These are phyloP conservation scores for Digitaria exilis DNA, from an alignment of 202 grass and related monocot genomes.

Conservation along the genomic window DNA sequence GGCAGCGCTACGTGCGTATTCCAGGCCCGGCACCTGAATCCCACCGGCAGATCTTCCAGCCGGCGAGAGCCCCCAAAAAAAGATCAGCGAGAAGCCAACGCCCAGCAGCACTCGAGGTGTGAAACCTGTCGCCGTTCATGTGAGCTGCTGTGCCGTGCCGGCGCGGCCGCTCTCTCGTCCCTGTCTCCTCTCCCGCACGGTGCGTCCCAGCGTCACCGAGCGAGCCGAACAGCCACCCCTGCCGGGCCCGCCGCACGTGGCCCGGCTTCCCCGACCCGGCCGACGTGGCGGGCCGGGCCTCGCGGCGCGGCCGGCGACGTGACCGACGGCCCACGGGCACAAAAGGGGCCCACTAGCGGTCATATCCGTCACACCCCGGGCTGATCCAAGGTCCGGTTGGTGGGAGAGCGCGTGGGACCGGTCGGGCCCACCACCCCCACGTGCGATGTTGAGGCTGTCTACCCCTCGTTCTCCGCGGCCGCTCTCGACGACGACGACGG, in stretches of 20 bases:
- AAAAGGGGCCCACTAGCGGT: constrained; percentile 27
- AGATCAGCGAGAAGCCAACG: neutral
- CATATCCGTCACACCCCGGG: constrained; percentile 38
- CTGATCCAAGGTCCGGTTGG: constrained; percentile 58
- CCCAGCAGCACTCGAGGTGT: constrained; percentile 14
- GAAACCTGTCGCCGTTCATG: constrained; percentile 33
- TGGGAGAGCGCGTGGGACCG: constrained; percentile 22
- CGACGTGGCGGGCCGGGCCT: constrained; percentile 31
- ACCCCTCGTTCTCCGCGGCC: neutral
- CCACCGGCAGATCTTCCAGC: constrained; percentile 37
- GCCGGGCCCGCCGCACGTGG: constrained; percentile 52
- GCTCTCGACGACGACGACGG: neutral
- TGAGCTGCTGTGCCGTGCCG: constrained; percentile 8
- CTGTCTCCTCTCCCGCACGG: neutral
- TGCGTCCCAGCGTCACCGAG: constrained; percentile 13
- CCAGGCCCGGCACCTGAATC: constrained; percentile 26
- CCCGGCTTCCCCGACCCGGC: constrained; percentile 28
- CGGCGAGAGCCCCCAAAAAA: neutral
- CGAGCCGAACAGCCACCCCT: neutral
- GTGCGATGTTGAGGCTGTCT: constrained; percentile 47
- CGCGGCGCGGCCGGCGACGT: constrained; percentile 37
- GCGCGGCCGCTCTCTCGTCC: neutral
- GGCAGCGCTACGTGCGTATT: constrained; percentile 14
- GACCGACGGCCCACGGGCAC: constrained; percentile 40
- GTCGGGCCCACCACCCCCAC: constrained; percentile 30